Base-by-base conservation (phyloP, 208 protist genomes). In the Endotrypanum monterogeii region DNA sequence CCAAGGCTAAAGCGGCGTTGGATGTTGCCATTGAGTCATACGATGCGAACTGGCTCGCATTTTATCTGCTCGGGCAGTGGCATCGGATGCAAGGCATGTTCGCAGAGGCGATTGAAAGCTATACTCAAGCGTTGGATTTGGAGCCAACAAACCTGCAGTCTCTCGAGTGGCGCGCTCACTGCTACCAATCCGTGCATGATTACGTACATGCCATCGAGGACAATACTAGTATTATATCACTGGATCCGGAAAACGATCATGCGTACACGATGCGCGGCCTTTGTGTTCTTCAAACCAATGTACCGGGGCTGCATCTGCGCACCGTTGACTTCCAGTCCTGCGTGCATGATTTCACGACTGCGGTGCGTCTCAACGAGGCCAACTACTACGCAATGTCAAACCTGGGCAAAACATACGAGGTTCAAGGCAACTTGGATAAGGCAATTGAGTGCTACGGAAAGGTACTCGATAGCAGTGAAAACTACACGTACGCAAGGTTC, bases 361-460 rank as follows among this genome's bases (percentile, higher is more conserved):
- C 92, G 0, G 76, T 98, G 61, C 80, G 83, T 28, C 90, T 98
- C 7, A 98, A 98, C 76, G 89, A 94, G 60, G 86, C 87, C 18
- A 98, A 98, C 75, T 97, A 97, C 77, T 94, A 98, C 80, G 97
- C 97, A 0, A 92, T 94, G 80, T 85, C 89, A 44, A 98, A 98
- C 68, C 74, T 97, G 2, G 97, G 93, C 50, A 94, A 87, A 55
- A 76, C 82, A 18, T 96, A 98, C 79, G 94, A 98, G 75, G 84
- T 89, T 35, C 90, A 97, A 39, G 94, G 86, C 2, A 55, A 90
- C 41, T 75, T 90, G 25, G 83, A 96, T 20, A 78, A 87, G 32
- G 93, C 94, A 5, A 73, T 96, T 1, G 75, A 86, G 30, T 89
- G 87, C 46, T 98, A 98, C 74, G 86, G 84, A 18, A 76, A 72